phyloP scores from a whole-genome alignment of 2,329 filamentous ascomycete genomes.

The Aspergillus cejpii region DNA sequence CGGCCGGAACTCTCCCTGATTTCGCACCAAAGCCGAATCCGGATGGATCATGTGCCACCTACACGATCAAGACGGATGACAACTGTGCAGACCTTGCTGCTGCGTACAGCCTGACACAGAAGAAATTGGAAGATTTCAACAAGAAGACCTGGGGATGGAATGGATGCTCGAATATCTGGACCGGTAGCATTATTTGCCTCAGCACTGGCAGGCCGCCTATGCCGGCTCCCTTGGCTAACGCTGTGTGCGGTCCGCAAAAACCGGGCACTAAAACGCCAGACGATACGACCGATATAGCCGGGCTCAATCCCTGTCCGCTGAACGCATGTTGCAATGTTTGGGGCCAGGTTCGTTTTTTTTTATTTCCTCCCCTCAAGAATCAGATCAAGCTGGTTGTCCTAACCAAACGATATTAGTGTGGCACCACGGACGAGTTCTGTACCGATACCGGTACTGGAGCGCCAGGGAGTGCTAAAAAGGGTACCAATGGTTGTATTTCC shows the following conservation, averaged over 20 bases:
- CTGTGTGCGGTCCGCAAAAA: conserved; percentile 43
- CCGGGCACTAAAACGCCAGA: conserved; percentile 34
- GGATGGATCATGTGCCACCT: conserved; percentile 33
- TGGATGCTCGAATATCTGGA: conserved; percentile 29
- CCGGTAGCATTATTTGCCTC: conserved; percentile 36
- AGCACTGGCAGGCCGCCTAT: conserved; percentile 39
- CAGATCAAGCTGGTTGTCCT: no score
- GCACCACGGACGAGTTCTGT: conserved; percentile 43
- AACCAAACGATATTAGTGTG: no score
- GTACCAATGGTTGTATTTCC: conserved; percentile 37
- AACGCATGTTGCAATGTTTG: conserved; percentile 42
- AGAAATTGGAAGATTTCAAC: conserved; percentile 35
- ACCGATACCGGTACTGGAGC: conserved; percentile 25
- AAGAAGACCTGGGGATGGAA: conserved; percentile 40
- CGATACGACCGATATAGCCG: conserved; percentile 25
- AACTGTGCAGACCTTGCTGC: conserved; percentile 20
- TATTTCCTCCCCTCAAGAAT: no score
- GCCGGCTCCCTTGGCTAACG: conserved; percentile 34
- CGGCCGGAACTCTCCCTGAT: conserved; percentile 30
- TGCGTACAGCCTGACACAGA: background rate
- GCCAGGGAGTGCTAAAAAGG: conserved; percentile 34
- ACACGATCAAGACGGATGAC: conserved; percentile 29
- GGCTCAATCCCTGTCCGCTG: conserved; percentile 44
- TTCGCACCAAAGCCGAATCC: conserved; percentile 28
- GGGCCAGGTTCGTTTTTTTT: no score